Percentiles rank a stretch among this genome's conserved stretches.
Evolutionary conservation across 805 yeast genomes (phyloP).

Genomic region (Saccharomycopsis capsularis): DNA sequence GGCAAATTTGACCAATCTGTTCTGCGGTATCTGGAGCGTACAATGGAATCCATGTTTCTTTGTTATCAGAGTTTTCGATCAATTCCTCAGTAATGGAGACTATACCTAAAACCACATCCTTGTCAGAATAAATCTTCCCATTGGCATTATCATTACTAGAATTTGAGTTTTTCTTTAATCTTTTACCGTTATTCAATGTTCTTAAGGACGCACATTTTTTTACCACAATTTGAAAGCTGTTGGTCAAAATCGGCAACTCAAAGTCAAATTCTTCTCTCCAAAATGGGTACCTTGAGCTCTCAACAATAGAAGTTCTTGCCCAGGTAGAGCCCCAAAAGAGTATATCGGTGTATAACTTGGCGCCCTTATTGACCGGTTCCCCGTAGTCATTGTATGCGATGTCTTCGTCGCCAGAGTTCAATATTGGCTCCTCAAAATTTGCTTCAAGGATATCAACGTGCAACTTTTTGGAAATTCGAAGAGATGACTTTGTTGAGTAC

Average conservation of each 20-base stretch:
- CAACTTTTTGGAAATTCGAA: constrained; percentile 49
- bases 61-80: constrained; percentile 22
- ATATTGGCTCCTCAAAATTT: constrained; percentile 33
- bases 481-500: constrained; percentile 28
- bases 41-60: constrained; percentile 37
- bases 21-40: constrained; percentile 25
- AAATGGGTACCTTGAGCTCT: constrained; percentile 48
- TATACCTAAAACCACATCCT: constrained; percentile 33
- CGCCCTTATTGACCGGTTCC: constrained; percentile 7
- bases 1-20: constrained; percentile 51
- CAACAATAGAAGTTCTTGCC: constrained; percentile 68
- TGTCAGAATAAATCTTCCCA: constrained; percentile 18
- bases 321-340: constrained; percentile 66
- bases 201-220: constrained; percentile 30
- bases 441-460: constrained; percentile 61
- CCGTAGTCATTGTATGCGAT: not conserved
- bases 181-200: constrained; percentile 42
- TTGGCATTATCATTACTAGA: not conserved
- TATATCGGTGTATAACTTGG: constrained; percentile 57
- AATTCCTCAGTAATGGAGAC: constrained; percentile 23
- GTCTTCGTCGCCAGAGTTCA: not conserved
- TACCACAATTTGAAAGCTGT: constrained; percentile 39
- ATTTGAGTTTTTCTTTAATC: constrained; percentile 33
- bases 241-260: constrained; percentile 48
- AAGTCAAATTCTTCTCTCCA: constrained; percentile 76